Evolutionary conservation across 2,329 filamentous ascomycete species (phyloP).

Genomic region (Arthrinium phaeospermum): DNA sequence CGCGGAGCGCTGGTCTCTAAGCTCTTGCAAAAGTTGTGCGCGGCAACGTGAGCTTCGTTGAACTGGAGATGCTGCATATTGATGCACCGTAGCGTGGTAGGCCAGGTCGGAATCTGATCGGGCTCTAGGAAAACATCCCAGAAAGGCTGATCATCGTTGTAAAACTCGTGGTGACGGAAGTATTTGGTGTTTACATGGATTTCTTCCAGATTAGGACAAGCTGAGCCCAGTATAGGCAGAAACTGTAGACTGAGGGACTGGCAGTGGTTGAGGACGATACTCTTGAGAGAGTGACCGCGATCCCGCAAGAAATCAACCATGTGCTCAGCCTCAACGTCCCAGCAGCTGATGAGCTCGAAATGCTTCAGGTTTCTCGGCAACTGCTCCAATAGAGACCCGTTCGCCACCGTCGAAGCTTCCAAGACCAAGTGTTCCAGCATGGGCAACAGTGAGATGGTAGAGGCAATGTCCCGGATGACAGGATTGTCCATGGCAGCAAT

Average conservation of each 20-base stretch:
- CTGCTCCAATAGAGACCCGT: conserved; percentile 68
- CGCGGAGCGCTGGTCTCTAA: conserved; percentile 73
- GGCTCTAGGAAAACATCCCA: conserved; percentile 72
- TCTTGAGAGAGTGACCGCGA: conserved; percentile 70
- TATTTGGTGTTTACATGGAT: conserved; percentile 82
- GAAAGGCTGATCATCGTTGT: conserved; percentile 74
- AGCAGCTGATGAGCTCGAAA: conserved; percentile 80
- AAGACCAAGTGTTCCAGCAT: conserved; percentile 72
- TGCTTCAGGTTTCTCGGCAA: conserved; percentile 70
- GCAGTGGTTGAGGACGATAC: conserved; percentile 78
- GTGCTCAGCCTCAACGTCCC: conserved; percentile 71
- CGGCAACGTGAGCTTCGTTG: conserved; percentile 67
- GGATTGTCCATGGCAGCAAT: conserved; percentile 30
- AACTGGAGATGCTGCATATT: conserved; percentile 80
- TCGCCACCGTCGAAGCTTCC: conserved; percentile 75
- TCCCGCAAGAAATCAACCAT: conserved; percentile 69
- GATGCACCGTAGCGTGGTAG: conserved; percentile 70
- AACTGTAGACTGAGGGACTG: conserved; percentile 79
- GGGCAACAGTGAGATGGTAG: conserved; percentile 60
- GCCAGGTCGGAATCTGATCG: conserved; percentile 78
- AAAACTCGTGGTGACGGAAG: conserved; percentile 70
- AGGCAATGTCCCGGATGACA: conserved; percentile 49
- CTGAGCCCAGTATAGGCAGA: conserved; percentile 65
- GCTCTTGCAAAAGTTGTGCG: conserved; percentile 79
- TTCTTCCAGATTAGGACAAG: conserved; percentile 73